A percentile compares a stretch with the other conserved stretches of the same genome.
phyloP scores from a whole-genome alignment of 495 filamentous ascomycete species.

The Penicillium cinerascens region DNA sequence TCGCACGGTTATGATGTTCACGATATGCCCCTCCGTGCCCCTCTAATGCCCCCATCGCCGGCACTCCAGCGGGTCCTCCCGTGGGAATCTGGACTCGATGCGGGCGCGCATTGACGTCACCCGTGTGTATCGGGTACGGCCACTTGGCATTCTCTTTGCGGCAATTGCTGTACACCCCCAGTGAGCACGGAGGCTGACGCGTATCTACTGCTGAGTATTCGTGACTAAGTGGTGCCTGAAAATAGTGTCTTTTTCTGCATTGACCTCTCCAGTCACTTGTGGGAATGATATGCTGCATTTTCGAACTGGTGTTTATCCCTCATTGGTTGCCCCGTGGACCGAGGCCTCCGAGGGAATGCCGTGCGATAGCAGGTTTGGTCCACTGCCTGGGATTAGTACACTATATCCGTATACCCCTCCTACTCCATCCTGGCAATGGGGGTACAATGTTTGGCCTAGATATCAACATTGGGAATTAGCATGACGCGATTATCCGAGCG shows the following conservation, averaged over 20 bases:
- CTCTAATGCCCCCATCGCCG: too few relatives aligned
- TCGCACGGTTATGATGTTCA: background rate
- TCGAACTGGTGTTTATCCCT: background rate
- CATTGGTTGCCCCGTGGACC: conserved; percentile 5
- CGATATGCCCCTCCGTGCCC: background rate
- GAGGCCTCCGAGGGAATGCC: conserved; percentile 10
- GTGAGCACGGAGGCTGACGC: background rate
- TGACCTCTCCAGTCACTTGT: background rate
- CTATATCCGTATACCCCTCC: background rate
- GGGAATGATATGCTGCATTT: conserved; percentile 1
- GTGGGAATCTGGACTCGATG: conserved; percentile 6
- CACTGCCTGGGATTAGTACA: too few relatives aligned
- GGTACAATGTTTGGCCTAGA: background rate
- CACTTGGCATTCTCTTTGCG: background rate
- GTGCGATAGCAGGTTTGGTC: background rate
- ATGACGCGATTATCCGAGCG: background rate
- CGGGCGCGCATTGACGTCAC: conserved; percentile 10
- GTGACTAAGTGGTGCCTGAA: conserved; percentile 1
- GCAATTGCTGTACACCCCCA: background rate
- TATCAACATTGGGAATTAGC: background rate
- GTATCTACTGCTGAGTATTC: background rate
- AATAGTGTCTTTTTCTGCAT: background rate
- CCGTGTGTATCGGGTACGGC: background rate
- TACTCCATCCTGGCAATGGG: background rate
- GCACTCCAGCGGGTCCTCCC: background rate